Evolutionary conservation across 306 rosid species (phyloP), one percentile per base, ranked within the genome.

Genomic region (Cyamopsis tetragonoloba): DNA sequence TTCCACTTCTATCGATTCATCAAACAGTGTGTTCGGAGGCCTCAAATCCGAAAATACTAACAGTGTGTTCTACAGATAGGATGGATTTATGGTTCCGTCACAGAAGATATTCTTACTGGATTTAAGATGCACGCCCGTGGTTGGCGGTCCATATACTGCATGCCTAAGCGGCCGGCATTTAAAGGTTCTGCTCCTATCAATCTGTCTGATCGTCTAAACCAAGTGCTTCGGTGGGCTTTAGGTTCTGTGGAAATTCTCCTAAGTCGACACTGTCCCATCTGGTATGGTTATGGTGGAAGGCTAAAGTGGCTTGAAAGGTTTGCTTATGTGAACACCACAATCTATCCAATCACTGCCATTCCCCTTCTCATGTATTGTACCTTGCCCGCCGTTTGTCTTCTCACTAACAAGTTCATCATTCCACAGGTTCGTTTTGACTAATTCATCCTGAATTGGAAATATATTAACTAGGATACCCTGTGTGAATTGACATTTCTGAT

Each of bases 111-210:
- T 82, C 96, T 93, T 13, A 93, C 99, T 1, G 99, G 99, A 75
- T 93, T 93, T 69, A 93, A 93, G 84, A 93, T 93, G 99, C 99
- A 93, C 31, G 96, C 99, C 22, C 97, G 98, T 6, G 98, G 98
- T 22, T 93, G 98, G 98, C 81, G 98, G 59, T 93, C 98, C 1
- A 82, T 93, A 68, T 93, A 93, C 77, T 89, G 98, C 82, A 93
- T 87, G 75, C 98, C 98, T 4, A 74, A 88, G 83, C 97, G 70
- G 6, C 70, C 98, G 0, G 98, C 98, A 34, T 93, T 93, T 73
- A 93, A 93, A 81, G 99, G 99, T 51, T 93, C 99, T 34, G 99
- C 97, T 71, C 99, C 97, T 18, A 89, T 93, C 72, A 93, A 93
- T 81, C 97, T 93, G 76, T 93, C 98, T 0, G 98, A 93, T 82